Evolutionary conservation across 257 asterid genomes (phyloP).

Genomic region (Cinchona pubescens): DNA sequence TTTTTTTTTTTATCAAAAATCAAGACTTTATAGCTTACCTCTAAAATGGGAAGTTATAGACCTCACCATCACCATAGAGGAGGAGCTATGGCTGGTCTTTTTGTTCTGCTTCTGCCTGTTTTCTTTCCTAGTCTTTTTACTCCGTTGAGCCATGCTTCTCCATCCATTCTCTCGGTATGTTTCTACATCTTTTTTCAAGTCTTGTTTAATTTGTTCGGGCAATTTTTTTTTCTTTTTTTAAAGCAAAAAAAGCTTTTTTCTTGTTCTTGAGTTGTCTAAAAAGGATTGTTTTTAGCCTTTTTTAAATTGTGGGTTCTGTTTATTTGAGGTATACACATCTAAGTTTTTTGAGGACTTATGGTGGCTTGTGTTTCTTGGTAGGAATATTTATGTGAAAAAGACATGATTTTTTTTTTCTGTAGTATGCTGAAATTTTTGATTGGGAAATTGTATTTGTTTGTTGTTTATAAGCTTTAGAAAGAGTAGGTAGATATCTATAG

Average conservation of each 20-base stretch:
- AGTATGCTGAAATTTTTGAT: not conserved
- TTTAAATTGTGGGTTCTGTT: constrained; percentile 3
- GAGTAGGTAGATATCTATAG: not conserved
- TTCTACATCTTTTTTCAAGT: constrained; percentile 8
- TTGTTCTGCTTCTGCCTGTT: constrained; percentile 63
- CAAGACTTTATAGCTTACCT: constrained; percentile 21
- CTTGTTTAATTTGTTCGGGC: constrained; percentile 10
- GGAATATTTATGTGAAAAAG: constrained; percentile 10
- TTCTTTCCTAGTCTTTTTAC: constrained; percentile 51
- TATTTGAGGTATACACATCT: not conserved
- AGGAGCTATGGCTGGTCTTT: constrained; percentile 71
- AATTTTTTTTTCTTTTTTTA: not conserved
- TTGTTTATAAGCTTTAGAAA: not conserved
- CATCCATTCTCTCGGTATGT: constrained; percentile 64
- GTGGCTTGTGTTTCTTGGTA: not conserved
- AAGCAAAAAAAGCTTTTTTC: constrained; percentile 13
- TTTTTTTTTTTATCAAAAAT: not conserved
- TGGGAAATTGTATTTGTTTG: not conserved
- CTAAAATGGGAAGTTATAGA: constrained; percentile 38
- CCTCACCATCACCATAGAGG: constrained; percentile 46
- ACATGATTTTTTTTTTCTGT: constrained; percentile 20
- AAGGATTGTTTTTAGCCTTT: constrained; percentile 1
- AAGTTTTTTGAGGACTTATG: not conserved
- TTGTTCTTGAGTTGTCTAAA: not conserved
- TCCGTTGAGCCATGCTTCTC: constrained; percentile 64